Evolutionary conservation across 805 yeast species (phyloP), one percentile per base, ranked within the genome.

Genomic region (Sungouiella thailandica): DNA sequence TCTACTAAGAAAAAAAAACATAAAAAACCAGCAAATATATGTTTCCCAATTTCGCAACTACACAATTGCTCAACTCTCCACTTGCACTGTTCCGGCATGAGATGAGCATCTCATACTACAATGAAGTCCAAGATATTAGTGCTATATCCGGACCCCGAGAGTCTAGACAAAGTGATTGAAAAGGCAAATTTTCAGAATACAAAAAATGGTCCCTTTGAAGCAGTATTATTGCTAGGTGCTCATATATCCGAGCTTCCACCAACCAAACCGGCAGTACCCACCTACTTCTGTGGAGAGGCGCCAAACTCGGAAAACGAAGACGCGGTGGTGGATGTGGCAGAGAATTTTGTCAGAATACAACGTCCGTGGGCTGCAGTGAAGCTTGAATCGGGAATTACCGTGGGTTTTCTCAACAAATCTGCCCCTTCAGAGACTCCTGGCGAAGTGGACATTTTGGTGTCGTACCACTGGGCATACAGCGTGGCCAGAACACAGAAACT

Each of bases 121-220:
- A n/a, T 25, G 14, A 48, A 47, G 31, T 38, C 55, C 31, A 66
- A 62, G 40, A 55, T 65, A 32, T 53, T 75, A 29, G 67, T 74
- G 14, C 50, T 74, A 23, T 64, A 74, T 44, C 79, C 80, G 3
- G 41, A 59, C 13, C 59, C 69, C 1, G 43, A 57, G 2, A 50
- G 56, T 6, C 41, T 80, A 6, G 63, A 67, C 0, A 73, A 71
- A 38, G 61, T 73, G 0, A 44, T 72, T 5, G 53, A 46, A 25
- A 66, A 71, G 32, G 67, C 78, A 4, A 72, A 75, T 45, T 40
- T 60, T 1, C 65, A 80, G 32, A 62, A 78, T 45, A 37, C 50
- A 15, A 80, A 76, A 44, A 78, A 77, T 28, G 88, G 88, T 0
- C 87, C 87, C 0, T 82, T 82, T 47, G 80, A 71, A 29, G 60